Base-by-base conservation (phyloP, 441 rosid genomes). In the Theobroma grandiflorum region DNA sequence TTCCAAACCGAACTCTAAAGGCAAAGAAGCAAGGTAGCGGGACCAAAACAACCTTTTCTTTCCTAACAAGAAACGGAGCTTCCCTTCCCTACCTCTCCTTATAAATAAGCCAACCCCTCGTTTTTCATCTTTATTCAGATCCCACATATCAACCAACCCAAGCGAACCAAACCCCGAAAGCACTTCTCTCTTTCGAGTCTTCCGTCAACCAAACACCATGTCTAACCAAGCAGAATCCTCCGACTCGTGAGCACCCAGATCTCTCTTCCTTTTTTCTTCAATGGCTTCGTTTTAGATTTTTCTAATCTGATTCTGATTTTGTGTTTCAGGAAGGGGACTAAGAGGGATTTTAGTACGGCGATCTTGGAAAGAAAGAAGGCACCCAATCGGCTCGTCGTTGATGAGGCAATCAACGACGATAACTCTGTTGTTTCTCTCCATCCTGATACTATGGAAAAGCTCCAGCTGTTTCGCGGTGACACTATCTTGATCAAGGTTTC, bases 371-470 rank as follows among this genome's bases (percentile, higher is more conserved):
- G 94, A 74, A 96, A 96, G 93, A 94, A 96, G 88, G 87, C 96
- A 3, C 84, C 96, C 0, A 96, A 96, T 61, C 90, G 98, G 57
- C 93, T 94, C 31, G 87, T 96, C 74, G 98, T 93, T n/a, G 97
- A 96, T 65, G 99, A 96, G 81, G 94, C 98, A 61, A 37, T 87
- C 47, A 92, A 93, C 84, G 97, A 96, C 69, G 97, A 94, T 76
- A 96, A 93, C 90, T 96, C 98, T 4, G 97, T 93, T 16, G 95
- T 91, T 38, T 68, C 94, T 3, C 91, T 93, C 35, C 94, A 94
- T 76, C 95, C 97, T 2, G 88, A 92, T 4, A 92, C 99, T 66
- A 92, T 93, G 99, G 99, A 94, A 89, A 96, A 91, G 88, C 97
- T 94, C 79, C 99, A 96, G 88, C 91, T 94, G 62, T 96, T 94